Percentiles rank a stretch among this genome's conserved stretches.
These are phyloP conservation scores for Hypoxylon sp. DNA, from an alignment of 2,329 filamentous ascomycete species.

Conservation along the genomic window DNA sequence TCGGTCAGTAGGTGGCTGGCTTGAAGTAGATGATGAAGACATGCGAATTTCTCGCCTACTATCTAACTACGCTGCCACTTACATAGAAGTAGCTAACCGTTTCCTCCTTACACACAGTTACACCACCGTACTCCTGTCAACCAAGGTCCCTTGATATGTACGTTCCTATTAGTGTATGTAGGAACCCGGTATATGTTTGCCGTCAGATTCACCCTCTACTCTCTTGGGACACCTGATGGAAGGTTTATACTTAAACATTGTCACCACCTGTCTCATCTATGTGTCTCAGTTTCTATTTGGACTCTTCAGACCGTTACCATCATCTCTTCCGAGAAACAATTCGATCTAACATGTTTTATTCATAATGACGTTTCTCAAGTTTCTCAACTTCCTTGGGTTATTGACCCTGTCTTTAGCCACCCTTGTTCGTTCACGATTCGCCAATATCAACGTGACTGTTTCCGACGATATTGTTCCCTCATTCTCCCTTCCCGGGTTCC, in stretches of 20 bases:
- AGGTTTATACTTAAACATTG: slow-evolving; percentile 1
- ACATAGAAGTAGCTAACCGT: background rate
- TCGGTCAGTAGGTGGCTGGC: background rate
- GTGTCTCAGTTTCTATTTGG: slow-evolving; percentile 9
- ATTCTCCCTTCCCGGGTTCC: slow-evolving; percentile 40
- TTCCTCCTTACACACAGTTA: background rate
- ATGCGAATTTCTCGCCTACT: background rate
- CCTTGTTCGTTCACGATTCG: background rate
- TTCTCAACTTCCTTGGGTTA: slow-evolving; percentile 26
- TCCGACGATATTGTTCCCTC: slow-evolving; percentile 19
- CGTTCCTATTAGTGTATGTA: background rate
- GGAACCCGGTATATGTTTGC: background rate
- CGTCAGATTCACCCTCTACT: too few species aligned
- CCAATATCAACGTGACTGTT: background rate
- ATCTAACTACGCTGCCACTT: background rate
- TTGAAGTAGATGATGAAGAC: background rate
- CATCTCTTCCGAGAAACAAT: background rate
- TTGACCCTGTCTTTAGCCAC: slow-evolving; percentile 27
- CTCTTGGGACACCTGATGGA: too few species aligned
- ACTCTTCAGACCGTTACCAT: background rate
- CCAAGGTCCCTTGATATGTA: background rate
- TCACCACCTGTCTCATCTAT: slow-evolving; percentile 9
- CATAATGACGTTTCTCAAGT: slow-evolving; percentile 25
- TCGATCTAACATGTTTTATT: background rate
- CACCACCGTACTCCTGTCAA: background rate